Evolutionary conservation across 2,329 filamentous ascomycete species (phyloP).

Genomic region (Macrophomina tecta): DNA sequence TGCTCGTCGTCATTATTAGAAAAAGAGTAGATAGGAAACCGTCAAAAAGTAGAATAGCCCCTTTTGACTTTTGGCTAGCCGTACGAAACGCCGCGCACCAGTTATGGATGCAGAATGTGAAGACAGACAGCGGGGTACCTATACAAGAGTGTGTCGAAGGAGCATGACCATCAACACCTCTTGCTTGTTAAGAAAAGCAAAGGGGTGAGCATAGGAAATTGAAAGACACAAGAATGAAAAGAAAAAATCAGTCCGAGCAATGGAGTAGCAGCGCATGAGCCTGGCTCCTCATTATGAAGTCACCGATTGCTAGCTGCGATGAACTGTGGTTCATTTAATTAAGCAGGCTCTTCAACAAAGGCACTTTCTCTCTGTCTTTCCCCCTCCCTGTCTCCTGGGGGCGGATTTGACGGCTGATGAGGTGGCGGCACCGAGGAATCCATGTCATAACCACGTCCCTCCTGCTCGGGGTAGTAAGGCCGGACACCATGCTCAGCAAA

Average conservation of each 20-base stretch:
- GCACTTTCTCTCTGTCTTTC: conserved; percentile 15
- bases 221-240: background rate
- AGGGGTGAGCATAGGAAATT: background rate
- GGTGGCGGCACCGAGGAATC: conserved; percentile 9
- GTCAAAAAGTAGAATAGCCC: background rate
- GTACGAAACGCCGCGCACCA: conserved; percentile 3
- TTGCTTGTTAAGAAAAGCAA: background rate
- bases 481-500: conserved; percentile 5
- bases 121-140: background rate
- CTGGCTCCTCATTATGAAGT: too few relatives aligned
- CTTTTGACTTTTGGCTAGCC: background rate
- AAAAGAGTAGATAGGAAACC: background rate
- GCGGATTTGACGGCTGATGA: background rate
- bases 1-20: conserved; percentile 11
- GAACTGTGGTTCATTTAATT: background rate
- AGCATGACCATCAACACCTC: conserved; percentile 7
- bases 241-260: background rate
- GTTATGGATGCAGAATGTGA: conserved; percentile 9
- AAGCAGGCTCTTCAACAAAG: conserved; percentile 4
- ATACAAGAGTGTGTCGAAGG: conserved; percentile 17
- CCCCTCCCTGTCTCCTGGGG: conserved; percentile 2
- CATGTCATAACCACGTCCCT: conserved; percentile 8
- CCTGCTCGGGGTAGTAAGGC: conserved; percentile 2
- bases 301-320: too few relatives aligned
- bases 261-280: background rate